phyloP scores from a whole-genome alignment of 2,329 filamentous ascomycete genomes.

The Endocalyx cinctus region DNA sequence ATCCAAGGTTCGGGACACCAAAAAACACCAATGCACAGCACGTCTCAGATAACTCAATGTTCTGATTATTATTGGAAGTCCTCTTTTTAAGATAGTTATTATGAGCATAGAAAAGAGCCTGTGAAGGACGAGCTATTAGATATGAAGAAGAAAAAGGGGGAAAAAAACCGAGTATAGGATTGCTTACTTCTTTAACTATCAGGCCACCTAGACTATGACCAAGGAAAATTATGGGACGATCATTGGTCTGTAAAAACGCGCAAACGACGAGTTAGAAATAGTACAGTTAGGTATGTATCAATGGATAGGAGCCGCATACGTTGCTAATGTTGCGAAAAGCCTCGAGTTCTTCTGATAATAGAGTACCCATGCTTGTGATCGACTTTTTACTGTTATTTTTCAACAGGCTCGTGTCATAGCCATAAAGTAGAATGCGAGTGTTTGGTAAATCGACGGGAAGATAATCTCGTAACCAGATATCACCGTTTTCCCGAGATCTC shows the following conservation, averaged over 20 bases:
- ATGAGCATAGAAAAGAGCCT: constrained; percentile 14
- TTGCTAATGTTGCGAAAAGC: constrained; percentile 9
- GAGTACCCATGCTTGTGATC: constrained; percentile 12
- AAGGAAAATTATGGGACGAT: constrained; percentile 19
- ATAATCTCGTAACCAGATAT: constrained; percentile 27
- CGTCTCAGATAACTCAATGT: constrained; percentile 9
- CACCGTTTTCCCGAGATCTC: constrained; percentile 17
- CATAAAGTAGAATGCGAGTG: constrained; percentile 23
- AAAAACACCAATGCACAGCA: constrained; percentile 22
- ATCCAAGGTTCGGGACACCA: constrained; percentile 23
- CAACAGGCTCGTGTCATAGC: constrained; percentile 23
- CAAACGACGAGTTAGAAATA: too few relatives aligned
- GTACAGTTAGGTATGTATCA: too few relatives aligned
- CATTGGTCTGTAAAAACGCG: constrained; percentile 9
- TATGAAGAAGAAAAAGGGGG: too few relatives aligned
- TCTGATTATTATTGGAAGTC: too few relatives aligned
- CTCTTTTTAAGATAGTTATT: too few relatives aligned
- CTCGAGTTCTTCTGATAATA: constrained; percentile 10
- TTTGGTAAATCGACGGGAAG: constrained; percentile 17
- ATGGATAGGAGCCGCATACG: constrained; percentile 3
- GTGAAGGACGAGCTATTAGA: not conserved
- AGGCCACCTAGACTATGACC: constrained; percentile 23
- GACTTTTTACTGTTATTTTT: constrained; percentile 16
- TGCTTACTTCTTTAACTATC: constrained; percentile 21
- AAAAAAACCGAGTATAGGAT: not conserved